phyloP scores from a whole-genome alignment of 257 asterid species.

The Linaria vulgaris region DNA sequence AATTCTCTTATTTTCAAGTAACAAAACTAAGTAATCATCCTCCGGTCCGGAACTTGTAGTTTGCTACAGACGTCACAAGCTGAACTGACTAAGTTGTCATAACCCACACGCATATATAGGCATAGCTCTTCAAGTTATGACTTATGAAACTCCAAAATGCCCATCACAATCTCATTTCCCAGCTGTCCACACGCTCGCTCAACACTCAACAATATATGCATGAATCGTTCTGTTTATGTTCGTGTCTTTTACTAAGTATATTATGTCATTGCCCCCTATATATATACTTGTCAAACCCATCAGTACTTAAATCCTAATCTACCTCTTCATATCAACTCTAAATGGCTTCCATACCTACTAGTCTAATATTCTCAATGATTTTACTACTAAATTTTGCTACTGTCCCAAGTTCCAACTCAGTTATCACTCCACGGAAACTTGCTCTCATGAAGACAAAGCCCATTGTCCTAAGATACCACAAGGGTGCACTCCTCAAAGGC shows the following conservation, averaged over 20 bases:
- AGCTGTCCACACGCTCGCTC: constrained; percentile 2
- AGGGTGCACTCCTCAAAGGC: constrained; percentile 39
- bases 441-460: constrained; percentile 33
- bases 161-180: constrained; percentile 30
- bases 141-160: constrained; percentile 21
- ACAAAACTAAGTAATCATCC: too few species aligned
- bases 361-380: not conserved
- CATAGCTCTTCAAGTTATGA: not conserved
- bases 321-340: too few species aligned
- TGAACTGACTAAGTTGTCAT: too few species aligned
- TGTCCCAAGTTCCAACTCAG: constrained; percentile 20
- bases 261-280: not conserved
- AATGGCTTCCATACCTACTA: not conserved
- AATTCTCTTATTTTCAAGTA: too few species aligned
- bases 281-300: constrained; percentile 1
- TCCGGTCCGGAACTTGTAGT: too few species aligned
- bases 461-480: constrained; percentile 33
- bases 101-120: not conserved
- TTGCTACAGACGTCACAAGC: too few species aligned
- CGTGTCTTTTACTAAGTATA: not conserved
- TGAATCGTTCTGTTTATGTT: too few species aligned
- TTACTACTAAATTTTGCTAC: constrained; percentile 13
- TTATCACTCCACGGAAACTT: constrained; percentile 34
- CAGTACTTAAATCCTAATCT: not conserved
- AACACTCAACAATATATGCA: not conserved